Conservation (phyloP, 805 yeast genomes). For the Starmera amethionina region DNA sequence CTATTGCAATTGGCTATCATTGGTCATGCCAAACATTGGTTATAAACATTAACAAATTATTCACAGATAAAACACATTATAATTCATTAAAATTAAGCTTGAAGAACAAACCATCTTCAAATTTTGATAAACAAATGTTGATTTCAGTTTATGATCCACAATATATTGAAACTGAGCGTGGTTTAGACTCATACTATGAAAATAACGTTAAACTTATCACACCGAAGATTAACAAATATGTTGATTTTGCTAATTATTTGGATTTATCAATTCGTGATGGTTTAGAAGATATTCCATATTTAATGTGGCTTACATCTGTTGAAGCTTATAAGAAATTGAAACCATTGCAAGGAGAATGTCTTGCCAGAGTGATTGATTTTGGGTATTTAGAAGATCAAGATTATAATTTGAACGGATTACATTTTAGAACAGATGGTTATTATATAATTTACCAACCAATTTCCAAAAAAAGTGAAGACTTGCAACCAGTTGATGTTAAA, state of each 20-base stretch:
- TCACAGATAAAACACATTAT: conserved; percentile 6
- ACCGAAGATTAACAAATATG: conserved; percentile 2
- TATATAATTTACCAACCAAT: conserved; percentile 17
- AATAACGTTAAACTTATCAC: conserved; percentile 6
- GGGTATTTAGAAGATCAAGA: conserved; percentile 18
- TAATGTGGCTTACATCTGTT: conserved; percentile 13
- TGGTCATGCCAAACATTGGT: conserved; percentile 20
- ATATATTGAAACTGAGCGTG: neutral
- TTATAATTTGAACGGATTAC: conserved; percentile 9
- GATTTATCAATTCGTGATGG: neutral
- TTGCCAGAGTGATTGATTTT: conserved; percentile 15
- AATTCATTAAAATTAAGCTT: neutral
- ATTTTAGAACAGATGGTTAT: conserved; percentile 18
- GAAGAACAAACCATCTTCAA: too few species aligned
- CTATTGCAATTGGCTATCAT: conserved; percentile 13
- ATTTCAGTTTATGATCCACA: conserved; percentile 15
- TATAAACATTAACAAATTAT: conserved; percentile 13
- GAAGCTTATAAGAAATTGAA: conserved; percentile 11
- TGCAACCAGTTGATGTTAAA: conserved; percentile 6
- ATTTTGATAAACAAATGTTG: conserved; percentile 2
- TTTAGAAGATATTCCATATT: neutral
- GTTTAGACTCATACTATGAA: conserved; percentile 11
- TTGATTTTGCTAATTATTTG: neutral
- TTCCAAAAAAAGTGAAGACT: conserved; percentile 6
- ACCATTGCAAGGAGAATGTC: conserved; percentile 13